Conservation (phyloP, 2,329 filamentous ascomycete species). For the Lasiodiplodia gonubiensis region DNA sequence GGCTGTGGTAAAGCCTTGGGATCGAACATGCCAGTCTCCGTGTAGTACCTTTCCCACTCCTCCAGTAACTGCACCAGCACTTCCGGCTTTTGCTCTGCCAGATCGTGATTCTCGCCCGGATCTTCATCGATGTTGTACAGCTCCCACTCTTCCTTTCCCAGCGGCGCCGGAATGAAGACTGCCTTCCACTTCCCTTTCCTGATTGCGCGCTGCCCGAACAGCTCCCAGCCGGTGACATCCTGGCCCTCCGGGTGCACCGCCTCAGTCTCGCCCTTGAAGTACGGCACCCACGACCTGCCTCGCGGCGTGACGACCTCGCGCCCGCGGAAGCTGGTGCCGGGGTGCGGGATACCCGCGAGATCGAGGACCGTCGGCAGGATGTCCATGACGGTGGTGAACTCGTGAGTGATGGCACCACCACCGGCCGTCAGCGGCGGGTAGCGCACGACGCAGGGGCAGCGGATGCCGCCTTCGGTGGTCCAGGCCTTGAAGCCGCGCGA, state of each 20-base stretch:
- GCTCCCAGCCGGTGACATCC: slow-evolving; percentile 29
- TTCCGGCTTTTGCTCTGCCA: slow-evolving; percentile 28
- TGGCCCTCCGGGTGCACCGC: slow-evolving; percentile 1
- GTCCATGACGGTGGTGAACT: slow-evolving; percentile 29
- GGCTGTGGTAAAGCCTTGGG: neutral
- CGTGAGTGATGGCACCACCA: neutral
- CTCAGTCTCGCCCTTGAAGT: neutral
- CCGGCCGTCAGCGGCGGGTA: slow-evolving; percentile 5
- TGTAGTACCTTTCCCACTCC: slow-evolving; percentile 31
- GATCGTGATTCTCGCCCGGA: slow-evolving; percentile 29
- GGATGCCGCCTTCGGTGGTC: slow-evolving; percentile 25
- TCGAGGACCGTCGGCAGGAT: slow-evolving; percentile 26
- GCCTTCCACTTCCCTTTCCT: slow-evolving; percentile 31
- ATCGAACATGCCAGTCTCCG: slow-evolving; percentile 32
- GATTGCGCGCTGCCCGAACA: slow-evolving; percentile 30
- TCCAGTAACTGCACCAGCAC: slow-evolving; percentile 26
- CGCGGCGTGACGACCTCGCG: slow-evolving; percentile 22
- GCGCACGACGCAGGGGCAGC: slow-evolving; percentile 24
- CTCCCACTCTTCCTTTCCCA: slow-evolving; percentile 30
- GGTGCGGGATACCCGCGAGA: slow-evolving; percentile 20
- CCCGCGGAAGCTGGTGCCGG: slow-evolving; percentile 10
- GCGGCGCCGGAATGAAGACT: slow-evolving; percentile 29
- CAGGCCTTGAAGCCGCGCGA: slow-evolving; percentile 26
- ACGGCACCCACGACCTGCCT: slow-evolving; percentile 15
- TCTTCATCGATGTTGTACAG: slow-evolving; percentile 30